Evolutionary conservation across 495 filamentous ascomycete species (phyloP), one percentile per base, ranked within the genome.

Genomic region (Arthonia radiata): DNA sequence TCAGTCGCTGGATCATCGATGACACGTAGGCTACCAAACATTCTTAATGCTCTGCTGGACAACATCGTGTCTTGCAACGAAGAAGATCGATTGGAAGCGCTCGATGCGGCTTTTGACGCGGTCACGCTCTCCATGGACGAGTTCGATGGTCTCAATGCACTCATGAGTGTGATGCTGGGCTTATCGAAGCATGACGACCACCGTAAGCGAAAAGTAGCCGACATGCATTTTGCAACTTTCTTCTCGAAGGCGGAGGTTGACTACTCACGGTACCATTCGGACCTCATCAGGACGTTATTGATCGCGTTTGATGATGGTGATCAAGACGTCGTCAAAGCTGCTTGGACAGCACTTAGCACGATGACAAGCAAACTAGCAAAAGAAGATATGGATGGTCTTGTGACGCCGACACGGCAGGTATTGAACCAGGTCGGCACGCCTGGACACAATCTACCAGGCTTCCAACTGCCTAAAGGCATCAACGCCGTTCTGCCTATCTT

Each of bases 341-440:
- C 82, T 11, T 94, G 89, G 86, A 61, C 64, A 18, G 86, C 89
- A 11, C 61, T 94, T 23, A 81, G 56, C 38, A 77, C 74, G 37
- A 64, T 97, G 37, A 92, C 79, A 13, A 76, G 78, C 43, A 68
- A 61, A 39, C 60, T 97, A 34, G 76, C 73, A 43, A 97, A 97
- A 44, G 86, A 97, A 47, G 86, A 94, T 49, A 94, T 97, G 86
- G 86, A 97, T 43, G 63, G 73, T 0, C 53, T 97, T n/a, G 80
- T 83, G 5, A 54, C 65, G 34, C 81, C 83, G 4, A 89, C 83
- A 1, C 66, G 82, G 18, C 71, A 82, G 40, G 63, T 75, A 1
- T 53, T 97, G 25, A 63, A 73, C 29, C 77, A 81, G 35, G 78
- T 94, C 17, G 86, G 86, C 25, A 73, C 91, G 10, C 50, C 82